Percentiles rank a stretch among this genome's conserved stretches.
phyloP scores from a whole-genome alignment of 306 rosid genomes.

The Betula pendula region DNA sequence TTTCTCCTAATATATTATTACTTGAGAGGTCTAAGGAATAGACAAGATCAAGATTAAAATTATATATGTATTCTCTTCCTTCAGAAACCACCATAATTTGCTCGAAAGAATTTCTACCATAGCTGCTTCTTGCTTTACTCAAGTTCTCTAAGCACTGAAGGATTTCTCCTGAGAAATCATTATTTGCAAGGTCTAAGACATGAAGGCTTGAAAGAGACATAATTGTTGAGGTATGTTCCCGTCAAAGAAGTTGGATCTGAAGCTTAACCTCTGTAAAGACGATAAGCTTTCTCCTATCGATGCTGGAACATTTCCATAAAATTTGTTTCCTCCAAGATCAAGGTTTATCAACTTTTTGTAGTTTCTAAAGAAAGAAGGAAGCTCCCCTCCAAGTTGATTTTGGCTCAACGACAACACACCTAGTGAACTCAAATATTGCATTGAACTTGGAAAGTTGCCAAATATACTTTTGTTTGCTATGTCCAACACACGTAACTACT shows the following conservation, averaged over 20 bases:
- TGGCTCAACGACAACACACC: no score
- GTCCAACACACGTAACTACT: no score
- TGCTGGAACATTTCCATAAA: background rate
- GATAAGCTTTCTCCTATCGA: background rate
- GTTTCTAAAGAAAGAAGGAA: no score
- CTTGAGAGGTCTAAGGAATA: background rate
- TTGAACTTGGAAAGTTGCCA: no score
- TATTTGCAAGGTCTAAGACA: background rate
- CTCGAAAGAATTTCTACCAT: no score
- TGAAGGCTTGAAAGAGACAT: background rate
- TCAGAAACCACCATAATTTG: no score
- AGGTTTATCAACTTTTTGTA: no score
- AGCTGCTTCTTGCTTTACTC: background rate
- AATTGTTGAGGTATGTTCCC: background rate
- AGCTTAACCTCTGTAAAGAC: background rate
- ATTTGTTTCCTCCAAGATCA: background rate
- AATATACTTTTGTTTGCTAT: no score
- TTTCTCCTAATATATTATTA: slow-evolving; percentile 17
- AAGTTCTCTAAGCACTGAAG: background rate
- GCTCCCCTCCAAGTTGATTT: no score
- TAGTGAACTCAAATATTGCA: no score
- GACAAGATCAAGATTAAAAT: background rate
- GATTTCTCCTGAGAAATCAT: background rate
- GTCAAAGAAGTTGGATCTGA: background rate
- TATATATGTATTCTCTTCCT: background rate